These are phyloP conservation scores for Bolboschoenus planiculmis DNA, from an alignment of 176 grass and related monocot genomes.

Conservation along the genomic window DNA sequence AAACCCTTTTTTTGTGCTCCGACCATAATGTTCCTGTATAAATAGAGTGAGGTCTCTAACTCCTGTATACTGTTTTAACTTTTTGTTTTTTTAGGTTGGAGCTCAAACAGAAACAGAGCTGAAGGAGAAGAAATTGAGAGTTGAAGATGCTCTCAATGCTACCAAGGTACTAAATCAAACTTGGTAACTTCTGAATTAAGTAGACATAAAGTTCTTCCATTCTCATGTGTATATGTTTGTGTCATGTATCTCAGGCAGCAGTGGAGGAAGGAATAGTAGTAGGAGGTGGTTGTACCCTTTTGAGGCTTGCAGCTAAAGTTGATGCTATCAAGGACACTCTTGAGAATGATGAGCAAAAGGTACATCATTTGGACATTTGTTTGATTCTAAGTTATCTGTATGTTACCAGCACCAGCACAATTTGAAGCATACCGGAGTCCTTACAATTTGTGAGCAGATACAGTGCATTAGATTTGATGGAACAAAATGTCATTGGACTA, in stretches of 20 bases:
- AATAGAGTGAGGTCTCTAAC: not conserved
- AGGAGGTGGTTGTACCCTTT: constrained; percentile 89
- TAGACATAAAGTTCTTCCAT: not conserved
- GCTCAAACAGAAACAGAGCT: constrained; percentile 98
- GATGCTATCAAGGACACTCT: constrained; percentile 90
- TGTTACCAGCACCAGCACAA: not conserved
- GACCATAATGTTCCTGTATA: not conserved
- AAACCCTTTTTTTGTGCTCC: not conserved
- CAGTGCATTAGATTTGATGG: not conserved
- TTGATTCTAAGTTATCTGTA: not conserved
- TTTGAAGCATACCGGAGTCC: not conserved
- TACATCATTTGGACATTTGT: constrained; percentile 2
- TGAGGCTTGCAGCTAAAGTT: constrained; percentile 79
- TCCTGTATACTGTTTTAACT: not conserved
- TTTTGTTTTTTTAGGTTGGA: constrained; percentile 69
- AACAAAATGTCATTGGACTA: not conserved
- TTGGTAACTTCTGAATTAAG: not conserved
- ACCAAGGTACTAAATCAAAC: constrained; percentile 54
- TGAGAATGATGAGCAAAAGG: constrained; percentile 98
- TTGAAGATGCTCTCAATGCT: constrained; percentile 99
- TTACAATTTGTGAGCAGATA: not conserved
- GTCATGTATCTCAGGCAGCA: constrained; percentile 48
- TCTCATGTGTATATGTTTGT: not conserved
- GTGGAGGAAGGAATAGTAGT: constrained; percentile 99
- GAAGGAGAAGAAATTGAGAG: constrained; percentile 99